A percentile compares a stretch with the other conserved stretches of the same genome.
Evolutionary conservation across 2,329 filamentous ascomycete genomes (phyloP).

Genomic region (Colletotrichum limetticola): DNA sequence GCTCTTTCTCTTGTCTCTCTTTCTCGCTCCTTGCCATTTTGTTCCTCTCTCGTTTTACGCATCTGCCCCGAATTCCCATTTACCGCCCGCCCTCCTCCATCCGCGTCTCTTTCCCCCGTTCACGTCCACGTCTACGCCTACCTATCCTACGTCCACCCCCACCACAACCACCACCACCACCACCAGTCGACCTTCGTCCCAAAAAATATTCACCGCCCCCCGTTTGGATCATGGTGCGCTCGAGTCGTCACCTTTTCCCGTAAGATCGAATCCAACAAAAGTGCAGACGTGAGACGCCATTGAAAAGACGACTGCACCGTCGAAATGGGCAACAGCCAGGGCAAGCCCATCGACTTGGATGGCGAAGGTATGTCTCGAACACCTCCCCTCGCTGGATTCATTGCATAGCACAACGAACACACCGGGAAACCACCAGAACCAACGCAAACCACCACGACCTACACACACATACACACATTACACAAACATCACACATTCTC

Average conservation of each 20-base stretch:
- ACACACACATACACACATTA: neutral
- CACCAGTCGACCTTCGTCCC: neutral
- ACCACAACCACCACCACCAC: too few relatives aligned
- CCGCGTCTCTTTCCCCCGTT: constrained; percentile 9
- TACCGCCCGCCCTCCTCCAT: neutral
- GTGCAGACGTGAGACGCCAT: constrained; percentile 34
- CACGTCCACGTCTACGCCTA: too few relatives aligned
- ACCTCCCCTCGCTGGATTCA: constrained; percentile 7
- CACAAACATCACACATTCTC: neutral
- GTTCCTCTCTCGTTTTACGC: constrained; percentile 29
- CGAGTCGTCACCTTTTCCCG: constrained; percentile 17
- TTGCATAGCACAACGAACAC: neutral
- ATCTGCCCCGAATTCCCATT: constrained; percentile 8
- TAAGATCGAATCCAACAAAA: constrained; percentile 32
- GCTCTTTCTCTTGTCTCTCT: constrained; percentile 22
- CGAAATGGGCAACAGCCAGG: constrained; percentile 92
- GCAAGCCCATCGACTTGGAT: constrained; percentile 91
- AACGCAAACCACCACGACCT: neutral
- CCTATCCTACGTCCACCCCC: too few relatives aligned
- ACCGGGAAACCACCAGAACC: neutral
- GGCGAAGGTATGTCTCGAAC: constrained; percentile 80
- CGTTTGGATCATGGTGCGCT: constrained; percentile 33
- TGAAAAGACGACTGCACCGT: constrained; percentile 35
- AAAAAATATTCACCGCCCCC: constrained; percentile 16
- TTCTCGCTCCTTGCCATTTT: constrained; percentile 20